Conservation (phyloP, 192 early-diverging fungal species). For the Glomus cerebriforme region DNA sequence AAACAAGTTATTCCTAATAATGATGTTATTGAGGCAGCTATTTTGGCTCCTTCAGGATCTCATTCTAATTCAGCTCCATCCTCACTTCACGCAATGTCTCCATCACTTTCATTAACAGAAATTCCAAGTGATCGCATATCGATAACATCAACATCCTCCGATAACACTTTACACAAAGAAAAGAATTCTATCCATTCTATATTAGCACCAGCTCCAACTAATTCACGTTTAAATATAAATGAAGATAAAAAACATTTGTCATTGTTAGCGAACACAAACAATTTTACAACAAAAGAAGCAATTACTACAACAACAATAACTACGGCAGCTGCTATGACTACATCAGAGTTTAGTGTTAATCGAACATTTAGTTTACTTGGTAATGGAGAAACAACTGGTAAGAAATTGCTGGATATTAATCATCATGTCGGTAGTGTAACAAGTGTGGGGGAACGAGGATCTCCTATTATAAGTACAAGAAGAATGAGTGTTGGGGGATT, state of each 20-base stretch:
- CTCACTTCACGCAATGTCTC: background rate
- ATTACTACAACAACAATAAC: too few species aligned
- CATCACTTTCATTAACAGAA: background rate
- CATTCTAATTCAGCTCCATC: background rate
- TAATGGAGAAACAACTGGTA: background rate
- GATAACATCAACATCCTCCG: background rate
- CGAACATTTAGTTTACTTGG: slow-evolving; percentile 5
- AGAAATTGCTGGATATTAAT: slow-evolving; percentile 20
- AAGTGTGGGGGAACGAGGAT: background rate
- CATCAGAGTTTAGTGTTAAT: slow-evolving; percentile 18
- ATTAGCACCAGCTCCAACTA: background rate
- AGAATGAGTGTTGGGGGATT: background rate
- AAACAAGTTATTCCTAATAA: slow-evolving; percentile 53
- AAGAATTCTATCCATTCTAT: background rate
- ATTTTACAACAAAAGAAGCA: background rate
- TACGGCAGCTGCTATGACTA: background rate
- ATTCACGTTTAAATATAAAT: background rate
- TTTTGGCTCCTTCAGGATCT: background rate
- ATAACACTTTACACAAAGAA: background rate
- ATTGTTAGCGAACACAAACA: background rate
- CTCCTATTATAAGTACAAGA: background rate
- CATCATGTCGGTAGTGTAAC: background rate
- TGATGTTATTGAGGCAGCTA: background rate
- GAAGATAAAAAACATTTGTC: slow-evolving; percentile 14
- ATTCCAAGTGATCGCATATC: background rate